Evolutionary conservation across 2,329 filamentous ascomycete species (phyloP).

Genomic region (Chrysoporthe cubensis): DNA sequence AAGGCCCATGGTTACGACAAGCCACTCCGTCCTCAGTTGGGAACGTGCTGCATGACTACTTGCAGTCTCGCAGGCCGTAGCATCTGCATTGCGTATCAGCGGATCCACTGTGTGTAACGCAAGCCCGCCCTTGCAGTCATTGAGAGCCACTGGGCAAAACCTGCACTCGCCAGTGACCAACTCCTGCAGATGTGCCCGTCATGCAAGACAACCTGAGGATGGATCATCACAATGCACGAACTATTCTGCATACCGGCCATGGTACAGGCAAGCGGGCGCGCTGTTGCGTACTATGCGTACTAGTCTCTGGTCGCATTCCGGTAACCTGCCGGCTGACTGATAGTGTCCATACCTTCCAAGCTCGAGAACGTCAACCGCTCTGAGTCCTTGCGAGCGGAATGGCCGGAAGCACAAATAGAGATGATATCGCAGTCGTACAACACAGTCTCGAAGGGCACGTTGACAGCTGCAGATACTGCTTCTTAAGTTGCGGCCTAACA

Average conservation of each 20-base stretch:
- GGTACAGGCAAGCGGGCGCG: neutral
- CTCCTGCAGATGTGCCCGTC: constrained; percentile 20
- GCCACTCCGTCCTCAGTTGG: constrained; percentile 5
- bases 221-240: constrained; percentile 16
- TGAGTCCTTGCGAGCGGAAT: neutral
- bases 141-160: constrained; percentile 8
- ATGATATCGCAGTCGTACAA: constrained; percentile 14
- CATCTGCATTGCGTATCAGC: constrained; percentile 24
- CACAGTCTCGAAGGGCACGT: constrained; percentile 16
- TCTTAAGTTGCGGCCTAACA: constrained; percentile 13
- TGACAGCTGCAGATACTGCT: constrained; percentile 23
- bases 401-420: neutral
- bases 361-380: neutral
- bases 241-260: constrained; percentile 13
- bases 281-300: constrained; percentile 13
- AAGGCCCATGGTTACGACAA: neutral
- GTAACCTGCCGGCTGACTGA: neutral
- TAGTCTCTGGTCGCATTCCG: neutral
- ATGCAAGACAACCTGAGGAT: constrained; percentile 21
- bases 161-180: constrained; percentile 17
- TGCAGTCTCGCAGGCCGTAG: constrained; percentile 16
- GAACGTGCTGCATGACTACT: constrained; percentile 3
- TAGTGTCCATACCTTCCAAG: neutral
- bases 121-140: constrained; percentile 14
- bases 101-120: constrained; percentile 27